Evolutionary conservation across 1,284 basidiomycete species (phyloP).

Genomic region (Rhodotorula sp.): DNA sequence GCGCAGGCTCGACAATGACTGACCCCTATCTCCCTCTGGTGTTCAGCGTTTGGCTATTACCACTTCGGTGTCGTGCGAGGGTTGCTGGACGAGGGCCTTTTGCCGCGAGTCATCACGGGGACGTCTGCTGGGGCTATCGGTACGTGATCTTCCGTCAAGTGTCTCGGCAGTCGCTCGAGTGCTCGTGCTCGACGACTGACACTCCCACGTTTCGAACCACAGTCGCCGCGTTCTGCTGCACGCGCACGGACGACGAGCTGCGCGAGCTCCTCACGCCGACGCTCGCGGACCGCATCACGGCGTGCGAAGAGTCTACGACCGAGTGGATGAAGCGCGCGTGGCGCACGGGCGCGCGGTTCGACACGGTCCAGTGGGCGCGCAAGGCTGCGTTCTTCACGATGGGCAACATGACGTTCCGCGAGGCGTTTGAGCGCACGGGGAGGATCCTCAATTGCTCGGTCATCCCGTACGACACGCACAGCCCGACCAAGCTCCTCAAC

Average conservation of each 20-base stretch:
- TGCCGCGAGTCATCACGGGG: constrained; percentile 85
- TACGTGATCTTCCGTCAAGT: constrained; percentile 6
- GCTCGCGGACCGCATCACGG: constrained; percentile 83
- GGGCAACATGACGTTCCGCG: constrained; percentile 92
- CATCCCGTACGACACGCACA: constrained; percentile 47
- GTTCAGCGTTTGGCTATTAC: constrained; percentile 56
- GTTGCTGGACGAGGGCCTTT: constrained; percentile 78
- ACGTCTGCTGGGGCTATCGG: constrained; percentile 87
- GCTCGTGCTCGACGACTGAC: neutral
- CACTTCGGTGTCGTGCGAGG: constrained; percentile 91
- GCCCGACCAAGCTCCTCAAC: constrained; percentile 89
- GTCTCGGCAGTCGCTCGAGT: neutral
- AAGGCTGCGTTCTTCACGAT: constrained; percentile 92
- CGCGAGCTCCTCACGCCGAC: constrained; percentile 73
- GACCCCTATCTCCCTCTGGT: too few relatives aligned
- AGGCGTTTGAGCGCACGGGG: constrained; percentile 91
- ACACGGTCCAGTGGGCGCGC: constrained; percentile 84
- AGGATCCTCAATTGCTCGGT: constrained; percentile 82
- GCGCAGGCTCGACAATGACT: neutral
- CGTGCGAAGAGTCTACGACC: constrained; percentile 71
- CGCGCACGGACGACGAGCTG: constrained; percentile 86
- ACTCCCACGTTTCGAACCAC: neutral
- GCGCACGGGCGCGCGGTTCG: constrained; percentile 90
- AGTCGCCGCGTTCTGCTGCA: constrained; percentile 70
- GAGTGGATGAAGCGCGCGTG: constrained; percentile 76